These are phyloP conservation scores for Fusarium subglutinans DNA, from an alignment of 2,329 filamentous ascomycete species.

Conservation along the genomic window DNA sequence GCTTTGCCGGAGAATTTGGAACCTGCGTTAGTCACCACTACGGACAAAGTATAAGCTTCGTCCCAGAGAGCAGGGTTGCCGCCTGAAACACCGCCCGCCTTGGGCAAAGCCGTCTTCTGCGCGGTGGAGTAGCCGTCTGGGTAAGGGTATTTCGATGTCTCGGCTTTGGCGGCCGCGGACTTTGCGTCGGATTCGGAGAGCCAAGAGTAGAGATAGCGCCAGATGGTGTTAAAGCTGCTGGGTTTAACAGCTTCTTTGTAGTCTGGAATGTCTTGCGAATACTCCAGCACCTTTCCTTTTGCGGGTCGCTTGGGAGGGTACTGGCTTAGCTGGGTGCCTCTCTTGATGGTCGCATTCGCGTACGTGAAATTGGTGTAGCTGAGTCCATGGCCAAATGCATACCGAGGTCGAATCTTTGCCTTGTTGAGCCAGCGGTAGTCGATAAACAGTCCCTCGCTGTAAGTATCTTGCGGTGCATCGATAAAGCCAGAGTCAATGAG, in stretches of 20 bases:
- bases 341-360: constrained; percentile 57
- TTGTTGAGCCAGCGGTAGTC: constrained; percentile 93
- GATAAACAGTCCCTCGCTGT: constrained; percentile 83
- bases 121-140: constrained; percentile 70
- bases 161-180: constrained; percentile 51
- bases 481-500: constrained; percentile 57
- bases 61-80: constrained; percentile 75
- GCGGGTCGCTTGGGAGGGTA: constrained; percentile 48
- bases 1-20: constrained; percentile 53
- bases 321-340: constrained; percentile 54
- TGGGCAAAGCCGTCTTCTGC: constrained; percentile 53
- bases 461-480: constrained; percentile 83
- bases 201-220: constrained; percentile 77
- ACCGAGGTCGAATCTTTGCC: constrained; percentile 76
- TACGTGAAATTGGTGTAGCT: constrained; percentile 81
- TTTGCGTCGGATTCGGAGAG: constrained; percentile 55
- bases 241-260: constrained; percentile 68
- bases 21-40: constrained; percentile 65
- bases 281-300: constrained; percentile 54
- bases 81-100: constrained; percentile 74
- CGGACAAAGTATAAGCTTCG: constrained; percentile 52
- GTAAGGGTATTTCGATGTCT: constrained; percentile 63
- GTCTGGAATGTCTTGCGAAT: constrained; percentile 62
- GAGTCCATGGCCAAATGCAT: constrained; percentile 86
- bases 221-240: constrained; percentile 64